Percentiles rank a stretch among this genome's conserved stretches.
phyloP scores from a whole-genome alignment of 331 rosid genomes.

The Spiraea crenata region DNA sequence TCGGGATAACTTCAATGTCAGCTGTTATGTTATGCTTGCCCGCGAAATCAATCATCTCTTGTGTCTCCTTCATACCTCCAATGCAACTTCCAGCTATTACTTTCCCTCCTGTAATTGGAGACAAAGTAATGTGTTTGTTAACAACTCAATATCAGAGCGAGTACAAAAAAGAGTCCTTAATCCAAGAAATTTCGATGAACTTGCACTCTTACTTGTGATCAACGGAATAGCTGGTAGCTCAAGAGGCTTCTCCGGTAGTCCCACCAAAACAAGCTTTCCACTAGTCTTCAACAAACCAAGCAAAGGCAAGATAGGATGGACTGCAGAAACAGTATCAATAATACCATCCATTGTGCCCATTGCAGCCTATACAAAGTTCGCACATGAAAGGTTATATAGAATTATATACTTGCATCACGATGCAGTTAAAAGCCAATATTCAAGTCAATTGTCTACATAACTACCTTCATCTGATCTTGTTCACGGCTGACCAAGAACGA shows the following conservation, averaged over 20 bases:
- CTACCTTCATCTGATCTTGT: conserved; percentile 21
- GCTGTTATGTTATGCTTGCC: conserved; percentile 14
- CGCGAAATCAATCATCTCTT: conserved; percentile 27
- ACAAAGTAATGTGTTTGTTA: too few species aligned
- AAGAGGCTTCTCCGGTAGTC: conserved; percentile 19
- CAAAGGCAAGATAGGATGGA: conserved; percentile 34
- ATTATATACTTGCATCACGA: too few species aligned
- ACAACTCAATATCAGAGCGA: too few species aligned
- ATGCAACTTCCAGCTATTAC: conserved; percentile 8
- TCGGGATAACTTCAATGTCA: conserved; percentile 12
- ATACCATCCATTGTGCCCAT: conserved; percentile 45
- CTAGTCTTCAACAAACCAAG: conserved; percentile 30
- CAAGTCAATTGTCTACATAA: neutral
- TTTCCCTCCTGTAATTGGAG: conserved; percentile 17
- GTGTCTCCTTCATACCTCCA: conserved; percentile 25
- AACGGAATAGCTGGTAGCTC: conserved; percentile 20
- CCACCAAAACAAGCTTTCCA: conserved; percentile 32
- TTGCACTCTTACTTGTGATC: conserved; percentile 10
- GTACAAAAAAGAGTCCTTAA: too few species aligned
- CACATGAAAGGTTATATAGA: too few species aligned
- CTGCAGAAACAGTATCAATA: conserved; percentile 47
- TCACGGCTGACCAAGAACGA: conserved; percentile 44
- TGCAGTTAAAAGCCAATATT: too few species aligned
- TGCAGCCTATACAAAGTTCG: conserved; percentile 25
- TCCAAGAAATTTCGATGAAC: too few species aligned